Conservation (phyloP, 305 asterid species). For the Plantago coronopus region DNA sequence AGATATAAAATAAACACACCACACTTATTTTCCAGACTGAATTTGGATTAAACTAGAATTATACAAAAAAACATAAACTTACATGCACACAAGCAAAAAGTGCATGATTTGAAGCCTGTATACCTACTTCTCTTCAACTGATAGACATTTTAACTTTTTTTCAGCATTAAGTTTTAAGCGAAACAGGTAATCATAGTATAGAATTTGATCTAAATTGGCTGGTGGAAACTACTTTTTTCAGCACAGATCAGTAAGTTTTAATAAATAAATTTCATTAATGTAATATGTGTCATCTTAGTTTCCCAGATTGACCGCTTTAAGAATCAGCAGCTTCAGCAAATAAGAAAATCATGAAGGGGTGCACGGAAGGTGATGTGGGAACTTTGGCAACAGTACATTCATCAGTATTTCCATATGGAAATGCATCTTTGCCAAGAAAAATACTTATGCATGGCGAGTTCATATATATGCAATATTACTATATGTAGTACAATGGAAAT, state of each 20-base stretch:
- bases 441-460: not conserved
- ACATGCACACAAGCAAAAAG: not conserved
- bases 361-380: not conserved
- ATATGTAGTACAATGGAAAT: too few relatives aligned
- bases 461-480: too few relatives aligned
- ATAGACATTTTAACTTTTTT: too few relatives aligned
- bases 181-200: not conserved
- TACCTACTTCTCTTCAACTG: not conserved
- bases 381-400: not conserved
- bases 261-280: constrained; percentile 9
- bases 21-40: not conserved
- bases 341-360: constrained; percentile 2
- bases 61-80: too few relatives aligned
- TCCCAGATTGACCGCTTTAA: not conserved
- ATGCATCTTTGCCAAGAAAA: not conserved
- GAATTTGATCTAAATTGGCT: not conserved
- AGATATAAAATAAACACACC: constrained; percentile 1
- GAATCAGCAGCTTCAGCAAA: not conserved
- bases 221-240: not conserved
- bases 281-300: constrained; percentile 6
- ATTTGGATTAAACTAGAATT: not conserved
- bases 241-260: not conserved
- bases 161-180: not conserved
- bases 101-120: not conserved
- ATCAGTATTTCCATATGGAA: constrained; percentile 11